Evolutionary conservation across 2,329 filamentous ascomycete genomes (phyloP), one percentile per base, ranked within the genome.

Genomic region (Curvularia eragrostidis): DNA sequence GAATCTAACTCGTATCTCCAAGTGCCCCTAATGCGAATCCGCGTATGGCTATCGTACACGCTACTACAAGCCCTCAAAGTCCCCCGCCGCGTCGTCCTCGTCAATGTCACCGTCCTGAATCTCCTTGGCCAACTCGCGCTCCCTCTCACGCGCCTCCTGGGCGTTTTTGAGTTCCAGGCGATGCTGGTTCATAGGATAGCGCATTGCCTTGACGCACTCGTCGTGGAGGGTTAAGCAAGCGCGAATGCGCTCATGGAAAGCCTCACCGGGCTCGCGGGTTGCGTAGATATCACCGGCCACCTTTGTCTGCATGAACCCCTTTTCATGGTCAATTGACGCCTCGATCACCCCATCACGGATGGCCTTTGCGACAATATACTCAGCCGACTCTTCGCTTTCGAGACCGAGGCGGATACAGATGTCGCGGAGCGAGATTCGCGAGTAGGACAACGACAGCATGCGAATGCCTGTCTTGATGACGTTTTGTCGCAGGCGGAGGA

Each of bases 181-280:
- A 80, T 99, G 95, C 79, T 98, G 95, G 82, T 99, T 97, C 94
- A 98, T 98, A 2, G 95, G 95, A 80, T 98, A 99, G 54, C 95
- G 88, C 95, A 99, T 99, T 24, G 95, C 94, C 91, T 97, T 98
- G 72, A 99, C 93, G 74, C 94, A 98, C 82, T 99, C 95, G 71
- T 99, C 95, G 74, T 98, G 93, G 63, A 99, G 85, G 55, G 89
- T 87, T 69, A 99, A 84, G 77, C 95, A 97, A 42, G 95, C 95
- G 66, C 88, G 86, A 69, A 99, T 98, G 73, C 95, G 91, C 75
- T 97, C 94, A 78, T 99, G 94, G 85, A 99, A 99, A 1, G 92
- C 93, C 83, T 99, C 94, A 50, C 92, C 93, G 0, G 95, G 95
- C 79, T 99, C 95, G 62, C 92, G 87, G 42, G 95, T 99, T 52